Evolutionary conservation across 2,329 filamentous ascomycete genomes (phyloP), one percentile per base, ranked within the genome.

Genomic region (Trichoderma harzianum): DNA sequence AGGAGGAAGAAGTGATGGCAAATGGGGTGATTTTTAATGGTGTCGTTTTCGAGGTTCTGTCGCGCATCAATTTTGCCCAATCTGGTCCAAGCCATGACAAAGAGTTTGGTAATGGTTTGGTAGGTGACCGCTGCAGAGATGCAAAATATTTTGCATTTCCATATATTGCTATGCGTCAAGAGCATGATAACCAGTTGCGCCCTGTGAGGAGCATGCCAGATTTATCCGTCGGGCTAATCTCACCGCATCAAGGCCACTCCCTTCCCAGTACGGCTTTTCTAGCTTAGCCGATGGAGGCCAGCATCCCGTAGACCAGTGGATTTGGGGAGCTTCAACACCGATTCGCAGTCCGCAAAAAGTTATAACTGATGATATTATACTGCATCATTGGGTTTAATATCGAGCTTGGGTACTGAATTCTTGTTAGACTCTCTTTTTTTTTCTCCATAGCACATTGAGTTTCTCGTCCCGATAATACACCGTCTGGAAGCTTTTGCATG

Each of bases 41-140:
- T 47, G 18, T 11, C 0, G 2, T n/a, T 47, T 21, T 0, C 36
- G 4, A 0, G 16, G 7, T 39, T 39, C 36, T 2, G 0, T 39
- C 16, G 36, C 7, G 16, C 36, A 34, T 34, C 32, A 34, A 34
- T 36, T 16, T 16, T 16, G 16, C 7, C 36, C 7, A 39, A 39
- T 18, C 36, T 39, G 3, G 36, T 1, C 16, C 36, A 39, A 39
- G 36, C 6, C 16, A 18, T 18, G 36, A 39, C 36, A 39, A 2
- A 39, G 16, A 39, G 36, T 39, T 39, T 39, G 36, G 16, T 3
- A 39, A 18, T 18, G 36, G 16, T 39, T 18, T 39, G 36, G 16
- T 39, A 7, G 36, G 16, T 39, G 36, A 39, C 36, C 36, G 36
- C 16, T 39, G 36, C 16, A 0, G 16, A 0, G 16, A 39, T 39